A percentile compares a stretch with the other conserved stretches of the same genome.
These are phyloP conservation scores for Triangularia setosa DNA, from an alignment of 2,329 filamentous ascomycete species.

Conservation along the genomic window DNA sequence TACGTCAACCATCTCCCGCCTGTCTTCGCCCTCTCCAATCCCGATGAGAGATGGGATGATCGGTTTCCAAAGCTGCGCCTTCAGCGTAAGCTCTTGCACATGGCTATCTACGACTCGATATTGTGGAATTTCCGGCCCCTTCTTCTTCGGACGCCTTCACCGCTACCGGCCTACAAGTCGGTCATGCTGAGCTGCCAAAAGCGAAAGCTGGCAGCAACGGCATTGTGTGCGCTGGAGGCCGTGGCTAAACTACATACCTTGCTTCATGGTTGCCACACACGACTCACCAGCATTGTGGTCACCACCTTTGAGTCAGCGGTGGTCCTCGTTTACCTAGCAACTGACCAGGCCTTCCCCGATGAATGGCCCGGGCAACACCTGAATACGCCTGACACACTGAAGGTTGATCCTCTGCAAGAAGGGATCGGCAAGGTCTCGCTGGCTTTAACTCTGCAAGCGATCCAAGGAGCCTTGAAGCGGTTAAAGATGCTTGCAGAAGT, in stretches of 20 bases:
- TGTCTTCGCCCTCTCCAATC: neutral
- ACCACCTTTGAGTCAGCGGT: neutral
- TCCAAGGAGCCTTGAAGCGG: neutral
- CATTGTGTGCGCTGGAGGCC: neutral
- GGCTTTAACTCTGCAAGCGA: neutral
- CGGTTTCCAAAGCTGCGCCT: neutral
- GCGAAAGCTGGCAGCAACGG: neutral
- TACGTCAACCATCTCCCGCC: neutral
- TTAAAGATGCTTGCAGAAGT: neutral
- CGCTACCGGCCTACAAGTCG: neutral
- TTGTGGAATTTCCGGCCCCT: neutral
- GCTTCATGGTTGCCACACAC: neutral
- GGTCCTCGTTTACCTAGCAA: neutral
- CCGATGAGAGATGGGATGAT: neutral
- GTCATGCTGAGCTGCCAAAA: constrained; percentile 2
- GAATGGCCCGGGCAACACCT: neutral
- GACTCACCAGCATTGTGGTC: neutral
- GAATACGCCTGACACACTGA: neutral
- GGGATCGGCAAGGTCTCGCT: neutral
- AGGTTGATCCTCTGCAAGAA: neutral
- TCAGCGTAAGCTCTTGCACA: neutral
- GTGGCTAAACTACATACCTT: neutral
- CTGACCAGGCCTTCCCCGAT: neutral
- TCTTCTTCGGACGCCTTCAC: neutral
- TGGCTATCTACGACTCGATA: constrained; percentile 1